These are phyloP conservation scores for Monascus ruber DNA, from an alignment of 2,329 filamentous ascomycete species.

Conservation along the genomic window DNA sequence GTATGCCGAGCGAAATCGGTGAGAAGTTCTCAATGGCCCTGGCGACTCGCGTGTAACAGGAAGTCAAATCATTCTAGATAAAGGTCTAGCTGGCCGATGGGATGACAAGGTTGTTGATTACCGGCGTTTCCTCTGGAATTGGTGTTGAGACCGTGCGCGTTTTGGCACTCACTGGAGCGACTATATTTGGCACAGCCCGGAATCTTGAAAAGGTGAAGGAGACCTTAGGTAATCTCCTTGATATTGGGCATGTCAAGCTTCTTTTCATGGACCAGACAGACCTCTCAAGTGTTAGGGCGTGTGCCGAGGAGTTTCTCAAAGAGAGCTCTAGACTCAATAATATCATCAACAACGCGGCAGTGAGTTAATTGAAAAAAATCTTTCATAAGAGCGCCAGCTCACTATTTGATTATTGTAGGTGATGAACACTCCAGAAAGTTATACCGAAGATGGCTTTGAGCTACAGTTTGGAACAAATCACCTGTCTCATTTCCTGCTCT, in stretches of 20 bases:
- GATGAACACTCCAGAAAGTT: too few relatives aligned
- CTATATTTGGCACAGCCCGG: constrained; percentile 34
- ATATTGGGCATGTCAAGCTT: constrained; percentile 13
- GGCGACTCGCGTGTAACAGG: too few relatives aligned
- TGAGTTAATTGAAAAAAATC: constrained; percentile 23
- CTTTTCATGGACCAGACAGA: constrained; percentile 21
- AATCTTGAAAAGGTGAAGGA: constrained; percentile 30
- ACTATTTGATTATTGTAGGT: too few relatives aligned
- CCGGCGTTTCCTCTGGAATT: constrained; percentile 34
- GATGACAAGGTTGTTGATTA: constrained; percentile 32
- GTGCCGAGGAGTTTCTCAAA: constrained; percentile 19
- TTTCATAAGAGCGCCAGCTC: too few relatives aligned
- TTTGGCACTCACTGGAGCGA: constrained; percentile 35
- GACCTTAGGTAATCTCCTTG: constrained; percentile 19
- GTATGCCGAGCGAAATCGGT: too few relatives aligned
- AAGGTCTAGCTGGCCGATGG: constrained; percentile 7
- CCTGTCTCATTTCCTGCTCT: too few relatives aligned
- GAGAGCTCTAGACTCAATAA: constrained; percentile 12
- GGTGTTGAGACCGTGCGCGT: constrained; percentile 36
- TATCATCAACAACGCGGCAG: constrained; percentile 25
- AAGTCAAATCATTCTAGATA: constrained; percentile 16
- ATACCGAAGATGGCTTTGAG: too few relatives aligned
- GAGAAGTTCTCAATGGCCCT: too few relatives aligned
- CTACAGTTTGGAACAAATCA: too few relatives aligned
- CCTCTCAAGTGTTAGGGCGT: constrained; percentile 23